Evolutionary conservation across 108 stramenopile genomes (phyloP).

Genomic region (Cyclotella kingstonii): DNA sequence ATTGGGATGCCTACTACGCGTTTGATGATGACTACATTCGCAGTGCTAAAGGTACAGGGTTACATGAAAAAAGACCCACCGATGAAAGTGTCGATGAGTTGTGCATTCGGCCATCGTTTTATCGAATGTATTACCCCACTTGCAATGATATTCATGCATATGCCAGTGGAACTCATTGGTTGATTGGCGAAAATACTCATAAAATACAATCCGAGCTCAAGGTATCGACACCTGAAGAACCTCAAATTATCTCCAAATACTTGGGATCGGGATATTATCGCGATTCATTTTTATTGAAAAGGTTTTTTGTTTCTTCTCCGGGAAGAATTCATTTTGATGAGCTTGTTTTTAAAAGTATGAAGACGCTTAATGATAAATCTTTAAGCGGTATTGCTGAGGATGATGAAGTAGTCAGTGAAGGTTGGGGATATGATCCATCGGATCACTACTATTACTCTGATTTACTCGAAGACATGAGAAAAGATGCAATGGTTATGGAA

Average conservation of each 20-base stretch:
- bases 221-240: no score
- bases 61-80: slow-evolving; percentile 3
- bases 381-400: slow-evolving; percentile 9
- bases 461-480: slow-evolving; percentile 49
- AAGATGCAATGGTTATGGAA: slow-evolving; percentile 81
- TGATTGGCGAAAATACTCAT: slow-evolving; percentile 27
- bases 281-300: slow-evolving; percentile 51
- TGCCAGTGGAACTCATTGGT: slow-evolving; percentile 35
- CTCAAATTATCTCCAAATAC: slow-evolving; percentile 23
- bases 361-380: slow-evolving; percentile 20
- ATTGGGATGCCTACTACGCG: slow-evolving; percentile 50
- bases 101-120: slow-evolving; percentile 45
- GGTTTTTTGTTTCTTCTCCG: slow-evolving; percentile 22
- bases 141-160: slow-evolving; percentile 63
- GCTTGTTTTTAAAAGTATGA: slow-evolving; percentile 45
- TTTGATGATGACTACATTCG: slow-evolving; percentile 53
- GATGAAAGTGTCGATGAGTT: slow-evolving; percentile 8
- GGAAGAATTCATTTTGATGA: slow-evolving; percentile 19
- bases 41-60: slow-evolving; percentile 26
- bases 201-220: slow-evolving; percentile 19
- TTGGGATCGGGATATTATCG: slow-evolving; percentile 55
- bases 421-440: slow-evolving; percentile 29
- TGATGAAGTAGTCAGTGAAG: slow-evolving; percentile 11
- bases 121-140: slow-evolving; percentile 51
- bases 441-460: slow-evolving; percentile 31